These are phyloP conservation scores for Xylaria polymorpha DNA, from an alignment of 2,329 filamentous ascomycete genomes.

Conservation along the genomic window DNA sequence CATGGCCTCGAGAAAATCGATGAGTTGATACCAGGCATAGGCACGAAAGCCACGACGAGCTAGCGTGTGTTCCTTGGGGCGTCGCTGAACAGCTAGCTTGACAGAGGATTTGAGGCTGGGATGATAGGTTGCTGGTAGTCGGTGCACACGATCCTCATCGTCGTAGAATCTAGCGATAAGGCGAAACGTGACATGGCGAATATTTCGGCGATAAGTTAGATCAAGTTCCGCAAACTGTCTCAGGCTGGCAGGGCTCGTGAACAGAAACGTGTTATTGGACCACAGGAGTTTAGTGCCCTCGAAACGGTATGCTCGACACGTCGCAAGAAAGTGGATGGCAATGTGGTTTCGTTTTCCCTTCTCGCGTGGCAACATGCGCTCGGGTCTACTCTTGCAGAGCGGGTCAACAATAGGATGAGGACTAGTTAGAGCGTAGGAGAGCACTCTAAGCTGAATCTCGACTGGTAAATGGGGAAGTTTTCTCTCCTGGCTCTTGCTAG, in stretches of 20 bases:
- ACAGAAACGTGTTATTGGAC: constrained; percentile 64
- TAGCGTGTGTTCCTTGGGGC: constrained; percentile 59
- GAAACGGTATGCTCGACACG: constrained; percentile 60
- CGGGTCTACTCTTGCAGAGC: constrained; percentile 57
- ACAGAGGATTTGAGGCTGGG: constrained; percentile 56
- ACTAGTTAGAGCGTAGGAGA: constrained; percentile 64
- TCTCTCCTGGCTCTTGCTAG: constrained; percentile 39
- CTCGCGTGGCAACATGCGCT: constrained; percentile 59
- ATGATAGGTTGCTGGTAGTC: constrained; percentile 58
- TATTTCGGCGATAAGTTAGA: constrained; percentile 55
- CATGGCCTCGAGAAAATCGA: constrained; percentile 64
- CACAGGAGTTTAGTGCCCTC: constrained; percentile 65
- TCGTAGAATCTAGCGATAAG: constrained; percentile 68
- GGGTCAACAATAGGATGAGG: constrained; percentile 65
- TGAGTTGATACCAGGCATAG: constrained; percentile 65
- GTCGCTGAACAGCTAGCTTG: constrained; percentile 56
- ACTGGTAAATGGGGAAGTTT: constrained; percentile 60
- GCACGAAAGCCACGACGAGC: constrained; percentile 64
- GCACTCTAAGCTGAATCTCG: constrained; percentile 64
- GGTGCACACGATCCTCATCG: constrained; percentile 58
- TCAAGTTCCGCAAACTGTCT: constrained; percentile 62
- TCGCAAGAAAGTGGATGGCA: constrained; percentile 64
- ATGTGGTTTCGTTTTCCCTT: constrained; percentile 59
- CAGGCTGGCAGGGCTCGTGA: constrained; percentile 64
- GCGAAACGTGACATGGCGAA: constrained; percentile 62